A percentile compares a stretch with the other conserved stretches of the same genome.
These are phyloP conservation scores for Cytospora paraplurivora DNA, from an alignment of 2,329 filamentous ascomycete genomes.

Conservation along the genomic window DNA sequence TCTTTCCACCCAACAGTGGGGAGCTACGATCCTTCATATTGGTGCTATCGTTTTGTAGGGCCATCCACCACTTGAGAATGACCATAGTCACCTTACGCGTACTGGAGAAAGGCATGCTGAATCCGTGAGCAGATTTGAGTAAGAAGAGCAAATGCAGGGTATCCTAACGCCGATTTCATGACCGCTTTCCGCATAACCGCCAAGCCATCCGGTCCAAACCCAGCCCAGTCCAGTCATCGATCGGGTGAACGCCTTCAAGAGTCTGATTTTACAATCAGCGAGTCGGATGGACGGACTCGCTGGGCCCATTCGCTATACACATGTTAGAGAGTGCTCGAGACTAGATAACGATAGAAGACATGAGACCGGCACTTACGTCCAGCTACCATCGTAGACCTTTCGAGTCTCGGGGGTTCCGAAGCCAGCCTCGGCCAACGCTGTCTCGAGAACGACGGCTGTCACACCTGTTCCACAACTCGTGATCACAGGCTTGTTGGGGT, in stretches of 20 bases:
- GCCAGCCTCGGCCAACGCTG: constrained; percentile 77
- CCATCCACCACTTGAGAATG: neutral
- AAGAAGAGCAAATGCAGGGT: constrained; percentile 23
- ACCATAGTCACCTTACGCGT: neutral
- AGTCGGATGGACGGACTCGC: constrained; percentile 61
- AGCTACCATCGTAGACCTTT: constrained; percentile 91
- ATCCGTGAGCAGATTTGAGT: constrained; percentile 13
- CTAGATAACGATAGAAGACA: constrained; percentile 2
- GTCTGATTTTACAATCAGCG: constrained; percentile 55
- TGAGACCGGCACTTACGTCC: constrained; percentile 71
- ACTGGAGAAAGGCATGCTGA: neutral
- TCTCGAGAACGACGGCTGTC: constrained; percentile 87
- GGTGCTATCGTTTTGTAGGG: neutral
- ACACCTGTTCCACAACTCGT: constrained; percentile 92
- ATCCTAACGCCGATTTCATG: constrained; percentile 26
- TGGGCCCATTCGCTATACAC: constrained; percentile 65
- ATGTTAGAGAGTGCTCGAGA: constrained; percentile 21
- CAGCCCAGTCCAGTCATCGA: constrained; percentile 4
- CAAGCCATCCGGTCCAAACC: constrained; percentile 8
- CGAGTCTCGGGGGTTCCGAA: constrained; percentile 68
- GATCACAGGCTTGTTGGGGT: constrained; percentile 79
- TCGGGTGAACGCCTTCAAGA: constrained; percentile 12
- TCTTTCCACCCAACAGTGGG: neutral
- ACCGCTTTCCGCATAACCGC: constrained; percentile 12
- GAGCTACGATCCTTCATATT: neutral